Conservation (phyloP, 1,139 yeast genomes). For the Magnusiomyces tetraspermus region DNA sequence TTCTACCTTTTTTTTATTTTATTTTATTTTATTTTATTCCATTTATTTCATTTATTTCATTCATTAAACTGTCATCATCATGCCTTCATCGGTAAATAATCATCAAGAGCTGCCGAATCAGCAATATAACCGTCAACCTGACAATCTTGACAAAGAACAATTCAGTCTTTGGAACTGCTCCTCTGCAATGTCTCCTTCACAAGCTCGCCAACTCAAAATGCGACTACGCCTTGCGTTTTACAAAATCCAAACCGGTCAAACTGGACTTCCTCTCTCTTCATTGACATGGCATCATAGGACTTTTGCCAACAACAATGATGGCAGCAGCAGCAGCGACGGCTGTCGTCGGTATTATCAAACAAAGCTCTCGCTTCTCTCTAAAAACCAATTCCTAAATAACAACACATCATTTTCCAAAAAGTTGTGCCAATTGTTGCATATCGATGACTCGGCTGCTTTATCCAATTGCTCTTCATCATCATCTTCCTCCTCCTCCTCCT, state of each 20-base stretch:
- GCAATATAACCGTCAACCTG: background rate
- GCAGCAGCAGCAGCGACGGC: background rate
- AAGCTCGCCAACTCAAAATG: background rate
- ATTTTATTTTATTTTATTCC: too few relatives aligned
- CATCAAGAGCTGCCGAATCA: background rate
- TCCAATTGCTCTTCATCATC: background rate
- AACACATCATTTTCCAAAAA: background rate
- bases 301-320: background rate
- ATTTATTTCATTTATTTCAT: too few relatives aligned
- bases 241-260: conserved; percentile 2
- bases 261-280: background rate
- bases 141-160: background rate
- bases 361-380: too few relatives aligned
- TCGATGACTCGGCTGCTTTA: background rate
- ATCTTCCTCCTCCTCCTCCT: background rate
- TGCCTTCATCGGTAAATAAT: too few relatives aligned
- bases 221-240: background rate
- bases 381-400: too few relatives aligned
- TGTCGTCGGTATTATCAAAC: background rate
- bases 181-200: background rate
- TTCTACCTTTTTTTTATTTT: too few relatives aligned
- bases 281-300: too few relatives aligned
- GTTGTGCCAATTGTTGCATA: background rate
- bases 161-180: background rate
- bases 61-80: too few relatives aligned